These are phyloP conservation scores for Cyberlindnera subsufficiens DNA, from an alignment of 805 yeast species.

Conservation along the genomic window DNA sequence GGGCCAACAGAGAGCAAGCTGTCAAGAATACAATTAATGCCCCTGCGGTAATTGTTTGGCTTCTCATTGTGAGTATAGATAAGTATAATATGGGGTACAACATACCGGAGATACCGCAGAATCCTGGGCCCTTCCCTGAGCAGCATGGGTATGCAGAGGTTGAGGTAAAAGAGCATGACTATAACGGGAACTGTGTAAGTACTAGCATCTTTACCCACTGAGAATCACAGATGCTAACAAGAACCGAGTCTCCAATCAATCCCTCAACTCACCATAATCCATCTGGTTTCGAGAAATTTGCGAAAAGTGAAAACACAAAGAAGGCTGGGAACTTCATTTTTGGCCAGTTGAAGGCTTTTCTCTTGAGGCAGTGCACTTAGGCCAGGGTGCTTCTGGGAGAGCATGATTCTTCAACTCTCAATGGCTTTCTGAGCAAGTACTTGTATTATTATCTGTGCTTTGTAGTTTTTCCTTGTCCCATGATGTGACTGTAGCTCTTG, in stretches of 20 bases:
- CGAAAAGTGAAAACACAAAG: conserved; percentile 20
- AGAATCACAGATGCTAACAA: conserved; percentile 1
- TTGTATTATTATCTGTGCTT: too few relatives aligned
- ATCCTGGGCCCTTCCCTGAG: conserved; percentile 17
- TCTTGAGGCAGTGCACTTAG: conserved; percentile 7
- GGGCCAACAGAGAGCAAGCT: too few relatives aligned
- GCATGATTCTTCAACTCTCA: too few relatives aligned
- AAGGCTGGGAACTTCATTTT: conserved; percentile 20
- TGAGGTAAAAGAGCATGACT: conserved; percentile 7
- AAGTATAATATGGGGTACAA: conserved; percentile 8
- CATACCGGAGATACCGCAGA: conserved; percentile 19
- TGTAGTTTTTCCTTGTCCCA: not conserved
- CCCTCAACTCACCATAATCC: conserved; percentile 12
- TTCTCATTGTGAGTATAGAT: not conserved
- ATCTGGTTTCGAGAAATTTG: conserved; percentile 12
- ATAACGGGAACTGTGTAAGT: conserved; percentile 13
- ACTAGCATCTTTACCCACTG: not conserved
- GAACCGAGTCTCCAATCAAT: conserved; percentile 11
- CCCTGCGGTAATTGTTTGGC: not conserved
- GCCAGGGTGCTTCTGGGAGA: too few relatives aligned
- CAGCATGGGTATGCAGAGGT: conserved; percentile 21
- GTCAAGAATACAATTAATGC: too few relatives aligned
- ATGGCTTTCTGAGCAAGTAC: too few relatives aligned
- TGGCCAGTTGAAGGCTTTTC: conserved; percentile 8
- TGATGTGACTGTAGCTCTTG: not conserved